These are phyloP conservation scores for Fomitopsis schrenkii DNA, from an alignment of 1,284 basidiomycete genomes.

Conservation along the genomic window DNA sequence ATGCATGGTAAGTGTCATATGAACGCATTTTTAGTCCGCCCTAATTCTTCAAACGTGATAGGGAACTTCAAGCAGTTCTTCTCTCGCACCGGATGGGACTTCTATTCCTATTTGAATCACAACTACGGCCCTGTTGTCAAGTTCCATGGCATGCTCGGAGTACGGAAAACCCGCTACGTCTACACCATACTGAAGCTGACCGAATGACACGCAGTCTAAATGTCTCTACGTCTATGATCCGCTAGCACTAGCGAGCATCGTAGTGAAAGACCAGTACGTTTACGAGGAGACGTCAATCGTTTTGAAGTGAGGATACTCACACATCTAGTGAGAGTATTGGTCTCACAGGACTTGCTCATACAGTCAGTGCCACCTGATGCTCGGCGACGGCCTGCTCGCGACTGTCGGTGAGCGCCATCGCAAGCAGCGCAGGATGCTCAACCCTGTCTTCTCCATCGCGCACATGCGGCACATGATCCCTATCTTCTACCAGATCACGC, in stretches of 20 bases:
- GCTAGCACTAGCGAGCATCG: slow-evolving; percentile 23
- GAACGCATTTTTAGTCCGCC: no score
- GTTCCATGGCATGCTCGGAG: slow-evolving; percentile 14
- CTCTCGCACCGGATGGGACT: slow-evolving; percentile 12
- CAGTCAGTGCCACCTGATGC: neutral
- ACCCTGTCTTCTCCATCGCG: slow-evolving; percentile 22
- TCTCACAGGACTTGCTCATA: neutral
- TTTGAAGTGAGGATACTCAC: neutral
- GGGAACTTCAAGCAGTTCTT: neutral
- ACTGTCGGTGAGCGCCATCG: slow-evolving; percentile 20
- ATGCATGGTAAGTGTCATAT: slow-evolving; percentile 12
- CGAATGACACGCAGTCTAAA: slow-evolving; percentile 9
- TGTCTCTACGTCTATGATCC: slow-evolving; percentile 22
- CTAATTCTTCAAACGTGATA: neutral
- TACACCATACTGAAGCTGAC: neutral
- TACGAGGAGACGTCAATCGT: slow-evolving; percentile 20
- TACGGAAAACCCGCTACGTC: neutral
- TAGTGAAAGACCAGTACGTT: slow-evolving; percentile 28
- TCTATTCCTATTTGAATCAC: slow-evolving; percentile 12
- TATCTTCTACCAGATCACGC: slow-evolving; percentile 16
- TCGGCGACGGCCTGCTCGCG: slow-evolving; percentile 18
- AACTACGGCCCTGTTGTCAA: slow-evolving; percentile 18
- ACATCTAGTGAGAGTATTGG: slow-evolving; percentile 4
- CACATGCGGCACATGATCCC: slow-evolving; percentile 24
- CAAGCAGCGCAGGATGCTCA: slow-evolving; percentile 25